Base-by-base conservation (phyloP, 495 filamentous ascomycete genomes). In the Neurospora sp. region DNA sequence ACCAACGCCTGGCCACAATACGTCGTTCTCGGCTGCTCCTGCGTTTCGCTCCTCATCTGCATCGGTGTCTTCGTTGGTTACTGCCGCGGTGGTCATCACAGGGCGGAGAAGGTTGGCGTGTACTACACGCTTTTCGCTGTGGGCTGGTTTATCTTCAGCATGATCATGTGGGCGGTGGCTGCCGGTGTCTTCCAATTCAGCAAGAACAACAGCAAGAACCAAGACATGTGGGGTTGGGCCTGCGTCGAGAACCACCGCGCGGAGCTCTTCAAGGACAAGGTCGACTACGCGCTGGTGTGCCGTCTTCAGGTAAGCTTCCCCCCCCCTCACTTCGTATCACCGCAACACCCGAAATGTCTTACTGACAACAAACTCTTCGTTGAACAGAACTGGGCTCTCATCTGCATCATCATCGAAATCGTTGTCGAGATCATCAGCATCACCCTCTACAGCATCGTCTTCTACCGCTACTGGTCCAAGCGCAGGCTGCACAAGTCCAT, bases 181-280 rank as follows among this genome's bases (percentile, higher is more conserved):
- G 95, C 94, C 9, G 94, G 90, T 71, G 85, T 98, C 74, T 89
- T 97, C 74, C 91, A 97, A 79, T 87, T 90, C 77, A 89, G 88
- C 42, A 92, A 92, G 78, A 84, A 87, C 74, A 90, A 89, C 78
- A 91, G 90, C 76, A 83, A 89, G 45, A 91, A 89, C 72, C 87
- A 97, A 77, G 96, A 98, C 80, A 86, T 99, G 78, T 99, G 96
- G 96, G 95, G 94, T 37, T 99, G 96, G 96, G 87, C 93, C 4
- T 99, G 96, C 79, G 92, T 93, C 37, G 87, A 97, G 74, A 98
- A 98, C 79, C 90, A 88, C 69, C 89, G 96, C 70, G 82, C 90
- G 45, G 81, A 92, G 73, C 81, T 96, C 31, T 97, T 93, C 81
- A 80, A 88, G 73, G 82, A 93, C 34, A 89, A 93, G 70, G 87